phyloP scores from a whole-genome alignment of 768 basidiomycete genomes.

The Panellus pusillus region DNA sequence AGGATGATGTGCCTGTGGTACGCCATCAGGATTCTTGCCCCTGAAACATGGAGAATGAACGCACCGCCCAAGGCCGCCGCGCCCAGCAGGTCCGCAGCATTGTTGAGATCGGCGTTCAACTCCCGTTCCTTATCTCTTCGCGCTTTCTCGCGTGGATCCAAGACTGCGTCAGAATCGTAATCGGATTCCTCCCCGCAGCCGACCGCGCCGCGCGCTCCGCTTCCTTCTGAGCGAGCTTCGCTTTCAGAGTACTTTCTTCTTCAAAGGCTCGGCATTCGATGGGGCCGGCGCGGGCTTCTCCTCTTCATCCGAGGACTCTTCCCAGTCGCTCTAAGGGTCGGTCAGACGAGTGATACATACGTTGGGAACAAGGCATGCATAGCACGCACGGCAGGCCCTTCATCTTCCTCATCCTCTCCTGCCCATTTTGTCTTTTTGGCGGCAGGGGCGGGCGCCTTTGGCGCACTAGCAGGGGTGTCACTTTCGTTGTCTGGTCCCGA shows the following conservation, averaged over 20 bases:
- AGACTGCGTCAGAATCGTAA: conserved; percentile 72
- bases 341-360: neutral
- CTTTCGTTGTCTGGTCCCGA: conserved; percentile 26
- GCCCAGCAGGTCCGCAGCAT: conserved; percentile 82
- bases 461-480: conserved; percentile 31
- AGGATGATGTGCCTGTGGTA: conserved; percentile 59
- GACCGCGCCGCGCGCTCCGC: conserved; percentile 60
- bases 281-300: conserved; percentile 48
- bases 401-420: conserved; percentile 89
- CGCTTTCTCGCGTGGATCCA: conserved; percentile 80
- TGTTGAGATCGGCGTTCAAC: conserved; percentile 82
- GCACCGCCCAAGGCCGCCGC: conserved; percentile 63
- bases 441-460: conserved; percentile 20
- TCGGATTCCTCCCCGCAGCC: conserved; percentile 45
- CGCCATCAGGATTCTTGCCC: neutral
- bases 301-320: conserved; percentile 77
- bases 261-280: conserved; percentile 60
- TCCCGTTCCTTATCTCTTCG: conserved; percentile 77
- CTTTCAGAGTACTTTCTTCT: conserved; percentile 91
- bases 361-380: neutral
- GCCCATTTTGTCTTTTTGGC: conserved; percentile 61
- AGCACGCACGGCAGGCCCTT: conserved; percentile 68
- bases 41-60: conserved; percentile 17
- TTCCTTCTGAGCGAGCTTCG: conserved; percentile 91
- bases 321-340: conserved; percentile 85